A percentile compares a stretch with the other conserved stretches of the same genome.
phyloP scores from a whole-genome alignment of 2,329 filamentous ascomycete species.

The Botrytis galanthina region DNA sequence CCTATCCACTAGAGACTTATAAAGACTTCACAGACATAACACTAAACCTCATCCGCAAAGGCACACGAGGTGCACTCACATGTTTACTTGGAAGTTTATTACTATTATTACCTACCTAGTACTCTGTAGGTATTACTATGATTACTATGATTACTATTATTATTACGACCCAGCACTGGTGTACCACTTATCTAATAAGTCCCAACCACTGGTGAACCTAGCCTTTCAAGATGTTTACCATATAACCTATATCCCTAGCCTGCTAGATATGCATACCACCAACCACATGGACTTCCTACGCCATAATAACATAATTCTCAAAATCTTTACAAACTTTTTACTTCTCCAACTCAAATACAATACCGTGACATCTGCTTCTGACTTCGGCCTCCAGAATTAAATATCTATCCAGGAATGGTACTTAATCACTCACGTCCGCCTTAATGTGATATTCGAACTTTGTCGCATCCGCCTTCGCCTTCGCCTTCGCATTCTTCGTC shows the following conservation, averaged over 20 bases:
- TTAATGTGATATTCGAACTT: conserved; percentile 9
- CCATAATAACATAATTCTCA: neutral
- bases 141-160: too few species aligned
- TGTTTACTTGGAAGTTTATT: too few species aligned
- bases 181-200: neutral
- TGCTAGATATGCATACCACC: neutral
- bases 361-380: neutral
- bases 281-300: neutral
- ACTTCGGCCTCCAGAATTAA: neutral
- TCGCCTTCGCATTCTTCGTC: neutral
- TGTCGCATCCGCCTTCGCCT: neutral
- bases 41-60: neutral
- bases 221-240: neutral
- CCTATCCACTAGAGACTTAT: neutral
- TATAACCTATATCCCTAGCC: neutral
- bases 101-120: too few species aligned
- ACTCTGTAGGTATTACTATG: too few species aligned
- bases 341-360: neutral
- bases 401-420: conserved; percentile 1
- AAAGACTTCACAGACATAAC: neutral
- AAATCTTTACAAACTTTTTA: conserved; percentile 9
- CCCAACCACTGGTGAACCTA: too few species aligned
- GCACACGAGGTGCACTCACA: neutral
- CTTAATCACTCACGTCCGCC: conserved; percentile 6
- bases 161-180: too few species aligned